These are phyloP conservation scores for Penicillium sp. DNA, from an alignment of 2,329 filamentous ascomycete species.

Conservation along the genomic window DNA sequence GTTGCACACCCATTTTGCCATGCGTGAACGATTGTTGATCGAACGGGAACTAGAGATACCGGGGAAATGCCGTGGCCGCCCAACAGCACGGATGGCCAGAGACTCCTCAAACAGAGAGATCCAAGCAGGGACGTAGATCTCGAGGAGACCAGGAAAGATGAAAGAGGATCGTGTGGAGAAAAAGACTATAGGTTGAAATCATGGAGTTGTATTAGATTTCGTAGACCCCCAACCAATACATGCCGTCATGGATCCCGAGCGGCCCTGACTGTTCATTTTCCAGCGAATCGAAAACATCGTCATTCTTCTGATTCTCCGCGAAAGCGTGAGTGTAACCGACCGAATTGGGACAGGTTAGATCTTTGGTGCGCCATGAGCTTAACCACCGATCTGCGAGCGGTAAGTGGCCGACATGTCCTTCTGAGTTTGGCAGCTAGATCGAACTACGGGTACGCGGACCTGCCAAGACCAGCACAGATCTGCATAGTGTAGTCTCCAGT, in stretches of 20 bases:
- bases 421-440: constrained; percentile 9
- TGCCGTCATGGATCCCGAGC: constrained; percentile 23
- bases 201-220: constrained; percentile 16
- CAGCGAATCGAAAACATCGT: constrained; percentile 13
- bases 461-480: background rate
- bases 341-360: constrained; percentile 9
- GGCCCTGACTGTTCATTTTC: constrained; percentile 5
- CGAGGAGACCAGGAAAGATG: constrained; percentile 1
- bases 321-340: constrained; percentile 19
- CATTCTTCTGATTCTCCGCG: constrained; percentile 7
- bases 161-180: constrained; percentile 1
- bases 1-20: constrained; percentile 31
- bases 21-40: constrained; percentile 3
- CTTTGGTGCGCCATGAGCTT: constrained; percentile 5
- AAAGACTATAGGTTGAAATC: background rate
- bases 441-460: constrained; percentile 1
- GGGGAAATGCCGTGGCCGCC: constrained; percentile 7
- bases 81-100: constrained; percentile 9
- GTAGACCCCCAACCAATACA: constrained; percentile 5
- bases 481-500: constrained; percentile 7
- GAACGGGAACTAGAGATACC: background rate
- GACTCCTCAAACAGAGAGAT: constrained; percentile 9
- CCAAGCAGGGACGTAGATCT: constrained; percentile 1
- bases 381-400: constrained; percentile 10
- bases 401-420: constrained; percentile 4